Evolutionary conservation across 2,329 filamentous ascomycete genomes (phyloP).

Genomic region (Fusarium sp.): DNA sequence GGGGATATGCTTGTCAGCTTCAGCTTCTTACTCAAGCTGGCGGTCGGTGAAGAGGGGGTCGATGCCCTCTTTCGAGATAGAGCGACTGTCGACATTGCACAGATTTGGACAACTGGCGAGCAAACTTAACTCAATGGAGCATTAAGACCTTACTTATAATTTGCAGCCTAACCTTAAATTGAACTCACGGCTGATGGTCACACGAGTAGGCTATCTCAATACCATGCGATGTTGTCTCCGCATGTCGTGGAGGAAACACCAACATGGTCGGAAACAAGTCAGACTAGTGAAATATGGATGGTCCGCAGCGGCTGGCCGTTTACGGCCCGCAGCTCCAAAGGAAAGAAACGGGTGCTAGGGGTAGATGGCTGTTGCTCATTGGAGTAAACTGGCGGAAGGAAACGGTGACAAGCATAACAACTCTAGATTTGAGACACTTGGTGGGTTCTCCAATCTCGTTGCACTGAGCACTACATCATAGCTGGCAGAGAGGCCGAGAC

Average conservation of each 20-base stretch:
- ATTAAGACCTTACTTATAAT: background rate
- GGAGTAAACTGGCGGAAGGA: accelerated
- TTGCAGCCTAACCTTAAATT: accelerated
- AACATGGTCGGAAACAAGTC: background rate
- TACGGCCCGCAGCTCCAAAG: no score
- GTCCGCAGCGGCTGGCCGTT: background rate
- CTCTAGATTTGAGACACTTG: accelerated
- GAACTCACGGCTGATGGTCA: background rate
- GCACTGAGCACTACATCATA: background rate
- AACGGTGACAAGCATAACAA: background rate
- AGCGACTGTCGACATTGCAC: background rate
- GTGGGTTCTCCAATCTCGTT: background rate
- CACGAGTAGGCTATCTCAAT: background rate
- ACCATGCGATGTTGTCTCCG: background rate
- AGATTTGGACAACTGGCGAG: background rate
- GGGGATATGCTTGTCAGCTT: background rate
- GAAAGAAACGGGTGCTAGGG: background rate
- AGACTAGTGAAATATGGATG: background rate
- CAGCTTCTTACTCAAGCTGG: background rate
- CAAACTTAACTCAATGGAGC: background rate
- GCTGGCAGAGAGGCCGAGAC: no score
- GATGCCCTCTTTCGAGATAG: background rate
- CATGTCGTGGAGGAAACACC: background rate
- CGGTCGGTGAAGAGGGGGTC: background rate
- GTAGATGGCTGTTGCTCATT: background rate